Base-by-base conservation (phyloP, 2,329 filamentous ascomycete genomes). In the Seiridium unicorne region DNA sequence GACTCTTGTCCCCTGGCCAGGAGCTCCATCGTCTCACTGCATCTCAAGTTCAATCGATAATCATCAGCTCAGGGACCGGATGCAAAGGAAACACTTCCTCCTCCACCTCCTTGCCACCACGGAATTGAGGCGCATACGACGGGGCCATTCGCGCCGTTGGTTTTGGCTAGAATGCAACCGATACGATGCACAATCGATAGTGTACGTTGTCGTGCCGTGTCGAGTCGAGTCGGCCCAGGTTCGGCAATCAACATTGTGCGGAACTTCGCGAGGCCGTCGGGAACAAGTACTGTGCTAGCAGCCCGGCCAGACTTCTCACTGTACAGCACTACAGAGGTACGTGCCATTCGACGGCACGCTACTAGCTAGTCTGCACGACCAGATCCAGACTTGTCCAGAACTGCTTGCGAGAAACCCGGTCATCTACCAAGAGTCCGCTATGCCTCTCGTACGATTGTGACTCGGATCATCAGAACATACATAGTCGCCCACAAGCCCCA, bases 291-390 rank as follows among this genome's bases (percentile, higher is more conserved):
- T 61, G 40, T 49, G 57, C 60, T 63, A 67, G 66, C 67, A 60
- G 59, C 64, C 62, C 61, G 60, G 44, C 36, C 42, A 31, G 57
- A 61, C 65, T 60, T 62, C 63, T 63, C 64, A 68, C 66, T 68
- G 66, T 68, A 63, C 62, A 65, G 62, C 55, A 42, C 64, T 11
- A 46, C 18, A 26, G 18, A 26, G 18, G 18, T 26, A 26, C 63
- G 58, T 66, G 61, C 62, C 62, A 63, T 66, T 65, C 66, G 64
- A 60, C 63, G 60, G 60, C 63, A 63, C 40, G 62, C 60, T 62
- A 61, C 62, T 7, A 42, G 7, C 38, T 13, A 42, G 38, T 61
- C 60, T 68, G 64, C 36, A 46, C 63, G 65, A 64, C 64, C 59
- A 13, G 26, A 5, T 35, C n/a, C 49, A 51, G 7, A 13, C 7